Evolutionary conservation across 2,329 filamentous ascomycete species (phyloP), one percentile per base, ranked within the genome.

Genomic region (Pyrenochaeta sp.): DNA sequence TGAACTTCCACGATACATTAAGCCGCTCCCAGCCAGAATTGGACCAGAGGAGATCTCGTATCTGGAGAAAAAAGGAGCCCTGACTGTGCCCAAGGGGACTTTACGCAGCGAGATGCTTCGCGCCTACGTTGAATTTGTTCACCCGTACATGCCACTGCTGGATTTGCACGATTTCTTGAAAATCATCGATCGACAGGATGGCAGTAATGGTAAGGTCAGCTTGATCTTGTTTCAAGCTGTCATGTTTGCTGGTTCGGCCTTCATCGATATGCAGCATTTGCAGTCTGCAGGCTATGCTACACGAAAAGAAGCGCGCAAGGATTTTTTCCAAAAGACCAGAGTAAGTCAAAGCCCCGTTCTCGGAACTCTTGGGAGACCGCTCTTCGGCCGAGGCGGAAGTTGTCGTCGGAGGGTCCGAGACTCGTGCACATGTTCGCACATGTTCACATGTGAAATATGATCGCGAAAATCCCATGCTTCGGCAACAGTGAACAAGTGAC

Each of bases 171-270:
- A 87, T 29, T 85, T 88, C 51, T 69, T 88, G 9, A 74, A 79
- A 44, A 82, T 84, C 39, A 82, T 92, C 60, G 85, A 87, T 65
- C 81, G 82, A 51, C 81, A 83, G 10, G 89, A 95, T 72, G 90
- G 90, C 12, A 81, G 84, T 41, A 82, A 85, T 63, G 88, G 89
- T 9, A 88, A 87, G 70, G 83, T 92, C 67, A 97, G 93, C 77
- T 79, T 98, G 65, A 85, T 97, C 53, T 80, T 97, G 1, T 97
- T 96, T 75, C 94, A 97, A 72, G 90, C 93, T 10, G 89, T 97
- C 68, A 96, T 97, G 91, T 98, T 97, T 73, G 89, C 92, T 1
- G 92, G 90, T 1, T 90, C 90, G 2, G 92, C 93, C 0, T 97
- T 95, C 72, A 88, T 97, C 51, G 91, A 95, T 65, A 89, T 92